Conservation (phyloP, 2,329 filamentous ascomycete species). For the Colletotrichum phormii region DNA sequence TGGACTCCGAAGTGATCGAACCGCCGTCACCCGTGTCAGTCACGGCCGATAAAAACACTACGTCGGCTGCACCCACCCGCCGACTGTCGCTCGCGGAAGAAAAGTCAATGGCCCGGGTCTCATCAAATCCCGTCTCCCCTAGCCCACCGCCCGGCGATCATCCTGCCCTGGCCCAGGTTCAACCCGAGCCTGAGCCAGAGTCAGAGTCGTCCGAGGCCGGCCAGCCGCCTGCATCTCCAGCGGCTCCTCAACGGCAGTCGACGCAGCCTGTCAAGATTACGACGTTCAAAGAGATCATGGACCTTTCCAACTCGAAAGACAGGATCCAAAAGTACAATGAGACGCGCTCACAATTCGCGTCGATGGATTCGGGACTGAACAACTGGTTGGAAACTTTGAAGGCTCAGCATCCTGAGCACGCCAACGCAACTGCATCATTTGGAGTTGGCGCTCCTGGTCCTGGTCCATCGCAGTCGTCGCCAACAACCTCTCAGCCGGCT, state of each 20-base stretch:
- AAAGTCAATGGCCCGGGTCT: slow-evolving; percentile 51
- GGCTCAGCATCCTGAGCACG: slow-evolving; percentile 60
- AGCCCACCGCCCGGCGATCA: slow-evolving; percentile 54
- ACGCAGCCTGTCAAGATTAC: slow-evolving; percentile 54
- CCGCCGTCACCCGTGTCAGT: slow-evolving; percentile 58
- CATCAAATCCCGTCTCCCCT: slow-evolving; percentile 49
- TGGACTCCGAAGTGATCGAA: slow-evolving; percentile 46
- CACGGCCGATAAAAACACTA: slow-evolving; percentile 44
- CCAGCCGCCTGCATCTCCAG: slow-evolving; percentile 36
- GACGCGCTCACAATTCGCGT: slow-evolving; percentile 76
- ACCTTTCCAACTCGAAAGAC: slow-evolving; percentile 72
- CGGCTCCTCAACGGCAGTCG: slow-evolving; percentile 36
- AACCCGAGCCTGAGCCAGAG: not conserved
- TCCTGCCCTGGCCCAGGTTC: slow-evolving; percentile 41
- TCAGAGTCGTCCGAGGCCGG: slow-evolving; percentile 1
- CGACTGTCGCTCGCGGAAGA: slow-evolving; percentile 58
- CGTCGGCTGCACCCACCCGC: slow-evolving; percentile 40
- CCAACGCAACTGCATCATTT: slow-evolving; percentile 49
- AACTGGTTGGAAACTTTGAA: slow-evolving; percentile 64
- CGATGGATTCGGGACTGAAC: slow-evolving; percentile 79
- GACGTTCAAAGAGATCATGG: slow-evolving; percentile 82
- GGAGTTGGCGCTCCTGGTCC: slow-evolving; percentile 35
- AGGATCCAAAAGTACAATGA: slow-evolving; percentile 81
- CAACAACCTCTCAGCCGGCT: slow-evolving; percentile 41
- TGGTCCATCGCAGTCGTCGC: slow-evolving; percentile 32